Evolutionary conservation across 768 basidiomycete species (phyloP), one percentile per base, ranked within the genome.

Genomic region (Amanita rimosa): DNA sequence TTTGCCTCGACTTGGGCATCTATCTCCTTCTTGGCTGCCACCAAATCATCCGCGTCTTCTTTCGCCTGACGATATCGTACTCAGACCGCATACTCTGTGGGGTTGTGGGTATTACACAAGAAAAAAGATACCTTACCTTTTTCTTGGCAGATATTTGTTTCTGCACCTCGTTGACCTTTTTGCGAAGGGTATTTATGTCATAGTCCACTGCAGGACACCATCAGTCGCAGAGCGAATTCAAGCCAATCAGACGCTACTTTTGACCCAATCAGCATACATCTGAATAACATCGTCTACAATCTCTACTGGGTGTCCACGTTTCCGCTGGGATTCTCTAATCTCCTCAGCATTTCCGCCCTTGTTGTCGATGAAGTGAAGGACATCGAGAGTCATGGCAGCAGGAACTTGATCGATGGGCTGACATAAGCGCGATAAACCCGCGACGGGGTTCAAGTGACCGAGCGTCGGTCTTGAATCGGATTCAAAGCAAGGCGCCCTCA

Each of bases 121-220:
- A n/a, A n/a, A n/a, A 22, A 17, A 24, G 40, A 62, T 26, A 81
- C 91, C 82, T 95, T 26, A 81, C 91, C 82, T 95, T 98, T 67
- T 91, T 96, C 79, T 92, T 96, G 2, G 77, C 73, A 9, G 81
- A 82, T 59, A 99, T 97, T 65, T 97, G 80, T 65, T 98, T 99
- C 71, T 99, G 94, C 9, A 94, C 72, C 11, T 78, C 78, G 58
- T 99, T 98, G 35, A 89, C 78, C 56, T 89, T 76, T 63, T 94
- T 93, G 56, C 80, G 74, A 44, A 86, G 65, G 14, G 72, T 74
- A 57, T 86, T 89, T 17, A 79, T 72, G 44, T 96, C 90, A 60
- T 80, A 98, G 58, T 93, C 85, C 76, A 85, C 95, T 98, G 58
- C n/a, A 34, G 11, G 4, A 14, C 16, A 24, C 24, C 17, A 41